Conservation (phyloP, 2,329 filamentous ascomycete species). For the Pyricularia sp. region DNA sequence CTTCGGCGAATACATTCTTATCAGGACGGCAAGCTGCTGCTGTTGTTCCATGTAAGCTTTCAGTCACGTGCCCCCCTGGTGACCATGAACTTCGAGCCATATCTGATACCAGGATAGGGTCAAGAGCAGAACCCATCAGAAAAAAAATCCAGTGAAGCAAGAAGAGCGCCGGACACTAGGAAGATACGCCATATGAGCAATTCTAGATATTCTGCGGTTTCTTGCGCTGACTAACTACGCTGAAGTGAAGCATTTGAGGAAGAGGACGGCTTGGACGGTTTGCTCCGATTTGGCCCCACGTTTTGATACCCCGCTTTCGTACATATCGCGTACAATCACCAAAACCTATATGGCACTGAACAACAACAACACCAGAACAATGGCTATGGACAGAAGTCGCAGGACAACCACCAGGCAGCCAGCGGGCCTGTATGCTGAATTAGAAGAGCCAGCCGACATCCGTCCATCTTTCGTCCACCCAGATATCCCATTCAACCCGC, state of each 20-base stretch:
- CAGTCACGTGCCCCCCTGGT: neutral
- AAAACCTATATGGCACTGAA: neutral
- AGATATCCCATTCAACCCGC: slow-evolving; percentile 15
- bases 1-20: neutral
- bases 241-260: neutral
- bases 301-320: neutral
- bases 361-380: neutral
- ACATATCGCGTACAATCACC: neutral
- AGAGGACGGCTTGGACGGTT: neutral
- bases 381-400: neutral
- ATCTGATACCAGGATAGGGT: neutral
- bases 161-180: neutral
- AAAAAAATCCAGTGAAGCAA: neutral
- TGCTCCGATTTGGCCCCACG: neutral
- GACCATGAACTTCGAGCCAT: neutral
- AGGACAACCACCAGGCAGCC: slow-evolving; percentile 1
- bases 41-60: neutral
- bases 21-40: neutral
- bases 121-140: neutral
- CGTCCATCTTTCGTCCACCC: slow-evolving; percentile 13
- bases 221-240: neutral
- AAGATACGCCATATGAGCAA: neutral
- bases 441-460: slow-evolving; percentile 7
- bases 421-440: slow-evolving; percentile 16
- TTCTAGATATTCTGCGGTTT: neutral